phyloP scores from a whole-genome alignment of 1,139 yeast genomes.

The Geotrichum armillariae region DNA sequence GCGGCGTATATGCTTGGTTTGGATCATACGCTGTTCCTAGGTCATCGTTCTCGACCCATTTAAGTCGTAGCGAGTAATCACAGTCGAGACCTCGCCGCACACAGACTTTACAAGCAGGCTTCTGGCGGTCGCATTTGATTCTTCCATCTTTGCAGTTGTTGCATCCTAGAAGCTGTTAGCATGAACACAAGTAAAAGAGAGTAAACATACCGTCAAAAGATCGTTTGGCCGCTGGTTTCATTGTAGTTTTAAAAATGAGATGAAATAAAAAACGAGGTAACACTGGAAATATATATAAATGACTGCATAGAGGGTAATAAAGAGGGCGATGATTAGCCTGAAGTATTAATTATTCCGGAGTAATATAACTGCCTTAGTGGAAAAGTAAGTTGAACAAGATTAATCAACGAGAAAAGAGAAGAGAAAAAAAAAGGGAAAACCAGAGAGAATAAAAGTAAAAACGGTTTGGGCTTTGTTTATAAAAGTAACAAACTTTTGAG shows the following conservation, averaged over 20 bases:
- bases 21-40: conserved; percentile 11
- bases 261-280: background rate
- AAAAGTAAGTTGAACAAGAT: too few species aligned
- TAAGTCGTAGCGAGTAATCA: conserved; percentile 19
- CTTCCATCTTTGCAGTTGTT: conserved; percentile 20
- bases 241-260: background rate
- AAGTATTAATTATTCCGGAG: too few species aligned
- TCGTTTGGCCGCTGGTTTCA: conserved; percentile 5
- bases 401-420: conserved; percentile 7
- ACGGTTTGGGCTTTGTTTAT: too few species aligned
- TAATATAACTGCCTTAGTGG: too few species aligned
- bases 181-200: background rate
- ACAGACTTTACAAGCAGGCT: conserved; percentile 18
- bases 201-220: conserved; percentile 11
- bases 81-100: conserved; percentile 16
- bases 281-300: too few species aligned
- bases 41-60: conserved; percentile 20
- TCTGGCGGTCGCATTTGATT: conserved; percentile 19
- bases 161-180: conserved; percentile 5
- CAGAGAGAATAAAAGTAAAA: too few species aligned
- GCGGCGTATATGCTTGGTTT: conserved; percentile 13
- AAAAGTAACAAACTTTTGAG: too few species aligned
- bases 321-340: background rate
- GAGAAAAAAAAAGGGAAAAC: too few species aligned
- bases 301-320: background rate